phyloP scores from a whole-genome alignment of 306 rosid species.

The Vigna trinervia region DNA sequence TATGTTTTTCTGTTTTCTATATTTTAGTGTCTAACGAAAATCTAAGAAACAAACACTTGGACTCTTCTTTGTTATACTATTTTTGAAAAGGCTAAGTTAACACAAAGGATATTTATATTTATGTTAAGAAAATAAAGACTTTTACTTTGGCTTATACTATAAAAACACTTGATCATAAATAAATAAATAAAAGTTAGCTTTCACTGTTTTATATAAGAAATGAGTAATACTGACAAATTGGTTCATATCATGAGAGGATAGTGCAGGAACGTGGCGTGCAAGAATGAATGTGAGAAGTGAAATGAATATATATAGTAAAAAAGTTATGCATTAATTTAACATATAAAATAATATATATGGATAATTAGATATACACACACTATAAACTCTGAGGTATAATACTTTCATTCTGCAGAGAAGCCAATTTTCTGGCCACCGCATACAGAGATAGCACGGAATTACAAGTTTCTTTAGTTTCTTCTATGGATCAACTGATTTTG shows the following conservation, averaged over 20 bases:
- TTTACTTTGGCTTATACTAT: conserved; percentile 11
- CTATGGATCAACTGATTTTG: not conserved
- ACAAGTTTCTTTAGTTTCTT: conserved; percentile 7
- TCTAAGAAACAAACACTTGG: not conserved
- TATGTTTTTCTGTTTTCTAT: not conserved
- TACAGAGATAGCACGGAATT: not conserved
- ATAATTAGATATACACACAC: conserved; percentile 7
- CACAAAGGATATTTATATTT: conserved; percentile 23
- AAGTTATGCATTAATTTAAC: no score
- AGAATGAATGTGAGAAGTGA: conserved; percentile 29
- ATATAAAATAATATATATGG: not conserved
- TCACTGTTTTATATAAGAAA: conserved; percentile 32
- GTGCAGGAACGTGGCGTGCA: conserved; percentile 19
- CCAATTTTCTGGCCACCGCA: not conserved
- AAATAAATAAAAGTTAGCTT: conserved; percentile 8
- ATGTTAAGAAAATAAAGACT: conserved; percentile 21
- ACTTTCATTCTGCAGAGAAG: not conserved
- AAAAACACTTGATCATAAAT: not conserved
- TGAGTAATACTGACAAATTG: conserved; percentile 4
- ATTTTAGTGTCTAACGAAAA: not conserved
- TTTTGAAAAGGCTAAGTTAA: conserved; percentile 23
- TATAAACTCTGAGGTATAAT: not conserved
- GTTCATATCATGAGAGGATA: conserved; percentile 5
- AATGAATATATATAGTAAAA: no score
- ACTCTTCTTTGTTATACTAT: conserved; percentile 17